Evolutionary conservation across 2,329 filamentous ascomycete genomes (phyloP).

Genomic region (Alternaria hordeiaustralica): DNA sequence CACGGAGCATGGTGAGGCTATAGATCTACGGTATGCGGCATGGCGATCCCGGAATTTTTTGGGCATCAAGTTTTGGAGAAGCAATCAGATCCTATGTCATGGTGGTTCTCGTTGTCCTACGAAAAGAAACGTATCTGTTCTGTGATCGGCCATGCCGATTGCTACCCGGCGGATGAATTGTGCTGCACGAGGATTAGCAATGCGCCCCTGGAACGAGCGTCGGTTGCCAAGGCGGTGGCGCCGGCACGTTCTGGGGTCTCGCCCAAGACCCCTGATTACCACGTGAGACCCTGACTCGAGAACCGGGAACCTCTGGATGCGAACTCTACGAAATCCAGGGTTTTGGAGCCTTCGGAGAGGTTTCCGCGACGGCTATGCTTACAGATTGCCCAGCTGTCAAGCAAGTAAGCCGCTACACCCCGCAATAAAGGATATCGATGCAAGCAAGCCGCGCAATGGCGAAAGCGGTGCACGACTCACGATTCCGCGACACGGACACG

Average conservation of each 20-base stretch:
- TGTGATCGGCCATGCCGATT: conserved; percentile 1
- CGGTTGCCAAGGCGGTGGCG: conserved; percentile 15
- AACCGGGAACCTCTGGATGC: not conserved
- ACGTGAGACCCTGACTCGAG: conserved; percentile 25
- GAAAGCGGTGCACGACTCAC: conserved; percentile 1
- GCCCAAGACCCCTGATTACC: conserved; percentile 7
- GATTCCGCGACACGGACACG: conserved; percentile 15
- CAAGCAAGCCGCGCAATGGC: not conserved
- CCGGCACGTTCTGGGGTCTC: conserved; percentile 6
- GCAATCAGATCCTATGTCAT: not conserved
- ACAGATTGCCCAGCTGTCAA: not conserved
- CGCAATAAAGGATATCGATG: not conserved
- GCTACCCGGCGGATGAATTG: not conserved
- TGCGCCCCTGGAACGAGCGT: conserved; percentile 23
- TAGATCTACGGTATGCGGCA: conserved; percentile 11
- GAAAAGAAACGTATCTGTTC: not conserved
- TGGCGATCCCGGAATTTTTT: conserved; percentile 4
- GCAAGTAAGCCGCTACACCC: not conserved
- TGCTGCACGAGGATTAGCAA: conserved; percentile 9
- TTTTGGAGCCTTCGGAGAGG: not conserved
- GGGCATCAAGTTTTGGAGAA: not conserved
- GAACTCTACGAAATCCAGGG: not conserved
- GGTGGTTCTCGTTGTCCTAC: not conserved
- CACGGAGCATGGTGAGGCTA: conserved; percentile 18
- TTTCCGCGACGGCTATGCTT: conserved; percentile 1